Base-by-base conservation (phyloP, 2,329 filamentous ascomycete genomes). In the Lasiodiplodia sp. region DNA sequence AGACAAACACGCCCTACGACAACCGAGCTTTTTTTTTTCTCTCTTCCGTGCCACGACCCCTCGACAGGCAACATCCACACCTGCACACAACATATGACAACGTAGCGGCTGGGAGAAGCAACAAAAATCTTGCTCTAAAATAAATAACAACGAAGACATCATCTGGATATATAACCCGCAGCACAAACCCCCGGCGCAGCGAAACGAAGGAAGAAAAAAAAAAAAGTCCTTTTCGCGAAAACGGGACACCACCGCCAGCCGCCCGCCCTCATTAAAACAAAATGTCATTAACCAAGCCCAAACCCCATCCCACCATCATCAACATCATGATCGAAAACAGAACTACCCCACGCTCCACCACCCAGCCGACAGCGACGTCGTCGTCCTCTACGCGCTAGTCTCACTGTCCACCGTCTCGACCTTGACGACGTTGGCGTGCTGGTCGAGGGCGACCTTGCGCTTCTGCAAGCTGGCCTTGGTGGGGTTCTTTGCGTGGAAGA, bases 401-500 rank as follows among this genome's bases (percentile, higher is more conserved):
- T 55, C 63, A n/a, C 52, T 57, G 10, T 40, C 40, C 7, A 21
- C 8, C n/a, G 49, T 6, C 72, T 76, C 73, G 40, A 73, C 71
- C 57, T 71, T 71, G 49, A 77, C 23, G 21, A 76, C 69, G 18
- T 73, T 72, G 28, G 72, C 72, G 3, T 71, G 62, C 5, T 68
- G 28, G 31, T 73, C 70, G 34, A 72, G 67, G 5, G 70, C 74
- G 28, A 77, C 38, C 70, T 72, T 75, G 72, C 72, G 76, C 71
- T 73, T 73, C 67, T 49, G 58, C 25, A 60, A 31, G 37, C 37
- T 51, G 37, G 52, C 57, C 72, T 81, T 80, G 21, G 83, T 81
- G 0, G 81, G 81, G 34, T 79, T 78, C 57, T 72, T 73, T 0
- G 76, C 76, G 52, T 76, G 76, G 70, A 85, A 84, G 66, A 84